Conservation (phyloP, 306 rosid species). For the Cyamopsis tetragonoloba region DNA sequence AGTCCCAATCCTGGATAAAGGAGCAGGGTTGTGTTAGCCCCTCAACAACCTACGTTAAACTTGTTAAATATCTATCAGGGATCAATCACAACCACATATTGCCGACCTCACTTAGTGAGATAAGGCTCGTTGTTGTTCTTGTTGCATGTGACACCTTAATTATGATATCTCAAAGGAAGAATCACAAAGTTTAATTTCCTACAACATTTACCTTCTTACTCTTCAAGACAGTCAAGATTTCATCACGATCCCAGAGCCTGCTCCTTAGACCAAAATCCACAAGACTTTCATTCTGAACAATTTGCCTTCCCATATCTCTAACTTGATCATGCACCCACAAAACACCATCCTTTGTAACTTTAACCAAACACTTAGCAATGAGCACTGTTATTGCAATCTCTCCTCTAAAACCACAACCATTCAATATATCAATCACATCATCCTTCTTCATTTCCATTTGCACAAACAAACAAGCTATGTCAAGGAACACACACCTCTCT, state of each 20-base stretch:
- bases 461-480: constrained; percentile 51
- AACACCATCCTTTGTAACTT: constrained; percentile 10
- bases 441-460: constrained; percentile 39
- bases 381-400: constrained; percentile 39
- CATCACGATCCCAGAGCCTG: constrained; percentile 53
- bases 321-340: constrained; percentile 67
- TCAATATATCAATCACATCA: constrained; percentile 37
- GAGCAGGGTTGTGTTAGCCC: no score
- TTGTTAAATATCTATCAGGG: no score
- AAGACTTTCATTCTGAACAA: constrained; percentile 25
- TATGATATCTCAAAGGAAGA: no score
- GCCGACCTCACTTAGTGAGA: no score
- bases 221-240: constrained; percentile 38
- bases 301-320: constrained; percentile 66
- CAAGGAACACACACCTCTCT: constrained; percentile 47
- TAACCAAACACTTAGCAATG: constrained; percentile 44
- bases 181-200: no score
- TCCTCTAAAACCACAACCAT: constrained; percentile 42
- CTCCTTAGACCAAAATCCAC: constrained; percentile 35
- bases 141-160: no score
- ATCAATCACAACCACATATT: no score
- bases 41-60: no score
- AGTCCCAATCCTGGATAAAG: no score
- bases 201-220: constrained; percentile 33
- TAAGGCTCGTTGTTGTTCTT: no score